Evolutionary conservation across 306 rosid genomes (phyloP).

Genomic region (Astragalus glycyphyllos): DNA sequence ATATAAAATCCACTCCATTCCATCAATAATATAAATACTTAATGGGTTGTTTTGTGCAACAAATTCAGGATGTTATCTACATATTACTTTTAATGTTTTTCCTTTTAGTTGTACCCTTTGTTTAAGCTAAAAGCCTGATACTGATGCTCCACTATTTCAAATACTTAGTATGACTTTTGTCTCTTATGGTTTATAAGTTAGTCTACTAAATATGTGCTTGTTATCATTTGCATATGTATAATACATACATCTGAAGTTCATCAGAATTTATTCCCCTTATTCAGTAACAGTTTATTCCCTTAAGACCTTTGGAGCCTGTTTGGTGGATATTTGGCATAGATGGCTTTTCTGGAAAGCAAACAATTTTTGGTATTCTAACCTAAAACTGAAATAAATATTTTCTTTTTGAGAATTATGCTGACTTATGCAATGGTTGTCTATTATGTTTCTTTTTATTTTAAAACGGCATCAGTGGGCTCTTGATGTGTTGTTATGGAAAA

Average conservation of each 20-base stretch:
- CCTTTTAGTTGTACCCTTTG: conserved; percentile 16
- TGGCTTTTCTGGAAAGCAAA: conserved; percentile 4
- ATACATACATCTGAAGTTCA: conserved; percentile 23
- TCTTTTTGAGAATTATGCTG: neutral
- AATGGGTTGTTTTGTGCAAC: conserved; percentile 25
- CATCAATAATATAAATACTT: conserved; percentile 2
- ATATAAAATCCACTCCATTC: conserved; percentile 27
- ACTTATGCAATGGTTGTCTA: conserved; percentile 19
- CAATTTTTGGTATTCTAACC: conserved; percentile 27
- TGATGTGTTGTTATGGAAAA: conserved; percentile 2
- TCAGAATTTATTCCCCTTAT: neutral
- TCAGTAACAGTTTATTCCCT: neutral
- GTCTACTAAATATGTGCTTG: conserved; percentile 32
- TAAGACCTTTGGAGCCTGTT: conserved; percentile 8
- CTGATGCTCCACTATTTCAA: conserved; percentile 14
- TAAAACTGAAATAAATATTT: conserved; percentile 27
- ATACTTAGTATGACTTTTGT: conserved; percentile 27
- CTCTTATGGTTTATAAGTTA: conserved; percentile 33
- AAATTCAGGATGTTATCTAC: conserved; percentile 11
- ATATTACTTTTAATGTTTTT: conserved; percentile 11
- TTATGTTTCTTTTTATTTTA: conserved; percentile 9
- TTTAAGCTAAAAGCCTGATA: conserved; percentile 23
- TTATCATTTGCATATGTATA: neutral
- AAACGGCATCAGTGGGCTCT: neutral
- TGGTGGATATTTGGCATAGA: conserved; percentile 20